phyloP scores from a whole-genome alignment of 2,329 filamentous ascomycete genomes.

The Curvularia lunata region DNA sequence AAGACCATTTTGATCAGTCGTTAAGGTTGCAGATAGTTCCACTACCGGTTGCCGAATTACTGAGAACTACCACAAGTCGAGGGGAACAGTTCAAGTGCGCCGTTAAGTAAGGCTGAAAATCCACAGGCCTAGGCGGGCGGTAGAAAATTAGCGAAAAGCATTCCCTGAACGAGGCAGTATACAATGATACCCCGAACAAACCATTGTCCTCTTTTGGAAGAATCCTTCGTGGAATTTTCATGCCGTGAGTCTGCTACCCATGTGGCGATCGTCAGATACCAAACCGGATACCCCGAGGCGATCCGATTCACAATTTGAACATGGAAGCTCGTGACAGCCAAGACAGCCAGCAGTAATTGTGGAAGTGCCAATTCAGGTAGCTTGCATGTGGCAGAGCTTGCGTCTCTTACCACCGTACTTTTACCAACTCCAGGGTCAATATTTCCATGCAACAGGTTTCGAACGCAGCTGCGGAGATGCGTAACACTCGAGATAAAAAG shows the following conservation, averaged over 20 bases:
- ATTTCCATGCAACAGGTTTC: slow-evolving; percentile 41
- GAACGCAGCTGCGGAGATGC: slow-evolving; percentile 52
- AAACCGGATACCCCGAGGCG: slow-evolving; percentile 84
- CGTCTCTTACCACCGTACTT: slow-evolving; percentile 13
- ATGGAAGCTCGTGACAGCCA: slow-evolving; percentile 83
- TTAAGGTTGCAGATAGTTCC: background rate
- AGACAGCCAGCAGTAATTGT: slow-evolving; percentile 72
- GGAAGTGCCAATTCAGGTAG: slow-evolving; percentile 65
- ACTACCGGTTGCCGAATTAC: background rate
- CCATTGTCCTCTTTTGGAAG: slow-evolving; percentile 19
- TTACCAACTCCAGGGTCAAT: slow-evolving; percentile 23
- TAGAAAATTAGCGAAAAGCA: slow-evolving; percentile 86
- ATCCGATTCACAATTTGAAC: slow-evolving; percentile 93
- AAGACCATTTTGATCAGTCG: background rate
- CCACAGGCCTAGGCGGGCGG: slow-evolving; percentile 73
- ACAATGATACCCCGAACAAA: slow-evolving; percentile 66
- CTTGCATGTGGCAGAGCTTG: slow-evolving; percentile 13
- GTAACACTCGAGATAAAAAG: slow-evolving; percentile 63
- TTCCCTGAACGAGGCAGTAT: slow-evolving; percentile 83
- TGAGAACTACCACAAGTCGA: background rate
- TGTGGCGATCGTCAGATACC: slow-evolving; percentile 80
- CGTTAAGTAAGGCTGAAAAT: background rate
- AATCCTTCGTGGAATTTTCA: background rate
- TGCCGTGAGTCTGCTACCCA: slow-evolving; percentile 24
- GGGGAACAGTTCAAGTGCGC: background rate